Percentiles rank a stretch among this genome's conserved stretches.
phyloP scores from a whole-genome alignment of 176 grass and related monocot genomes.

The Carex littledalei region DNA sequence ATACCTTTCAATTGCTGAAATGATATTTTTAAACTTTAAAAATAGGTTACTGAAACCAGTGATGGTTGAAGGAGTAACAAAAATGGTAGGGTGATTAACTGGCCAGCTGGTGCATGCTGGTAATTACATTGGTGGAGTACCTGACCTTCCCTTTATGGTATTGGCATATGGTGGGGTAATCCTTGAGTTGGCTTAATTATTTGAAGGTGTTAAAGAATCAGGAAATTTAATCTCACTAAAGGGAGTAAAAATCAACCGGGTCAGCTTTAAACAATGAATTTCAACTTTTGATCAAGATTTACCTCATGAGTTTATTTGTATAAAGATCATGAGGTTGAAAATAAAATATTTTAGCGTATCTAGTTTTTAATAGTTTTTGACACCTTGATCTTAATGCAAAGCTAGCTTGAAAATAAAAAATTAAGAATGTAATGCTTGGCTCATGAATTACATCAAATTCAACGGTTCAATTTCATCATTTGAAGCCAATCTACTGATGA shows the following conservation, averaged over 20 bases:
- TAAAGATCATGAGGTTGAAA: not conserved
- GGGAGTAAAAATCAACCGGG: too few relatives aligned
- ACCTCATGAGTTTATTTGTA: not conserved
- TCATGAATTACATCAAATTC: not conserved
- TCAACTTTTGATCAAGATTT: too few relatives aligned
- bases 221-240: too few relatives aligned
- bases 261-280: too few relatives aligned
- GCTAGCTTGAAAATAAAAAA: not conserved
- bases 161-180: too few relatives aligned
- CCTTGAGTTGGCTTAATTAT: too few relatives aligned
- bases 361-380: not conserved
- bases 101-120: not conserved
- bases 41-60: not conserved
- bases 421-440: not conserved
- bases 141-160: too few relatives aligned
- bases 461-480: not conserved
- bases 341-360: not conserved
- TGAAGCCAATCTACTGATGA: not conserved
- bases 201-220: too few relatives aligned
- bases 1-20: not conserved
- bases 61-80: not conserved
- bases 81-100: not conserved
- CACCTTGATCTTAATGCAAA: not conserved
- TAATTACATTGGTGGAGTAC: too few relatives aligned
- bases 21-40: not conserved